Conservation (phyloP, 495 filamentous ascomycete genomes). For the Hypoxylon cercidicola region DNA sequence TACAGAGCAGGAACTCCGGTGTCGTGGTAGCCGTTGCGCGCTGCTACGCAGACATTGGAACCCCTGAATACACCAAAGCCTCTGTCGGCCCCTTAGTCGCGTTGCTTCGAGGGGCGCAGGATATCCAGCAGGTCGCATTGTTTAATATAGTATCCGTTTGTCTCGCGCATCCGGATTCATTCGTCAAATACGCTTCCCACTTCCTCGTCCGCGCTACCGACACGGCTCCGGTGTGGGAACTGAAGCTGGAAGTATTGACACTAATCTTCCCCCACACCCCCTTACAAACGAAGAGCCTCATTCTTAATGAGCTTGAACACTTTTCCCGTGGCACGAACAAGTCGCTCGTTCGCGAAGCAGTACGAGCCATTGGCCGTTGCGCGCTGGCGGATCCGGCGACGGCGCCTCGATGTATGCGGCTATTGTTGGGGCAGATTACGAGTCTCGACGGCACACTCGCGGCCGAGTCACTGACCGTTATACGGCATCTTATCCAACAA, state of each 20-base stretch:
- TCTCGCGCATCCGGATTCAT: slow-evolving; percentile 74
- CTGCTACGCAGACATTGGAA: slow-evolving; percentile 84
- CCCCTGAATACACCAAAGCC: slow-evolving; percentile 72
- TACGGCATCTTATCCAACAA: slow-evolving; percentile 94
- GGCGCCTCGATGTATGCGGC: slow-evolving; percentile 77
- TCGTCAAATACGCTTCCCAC: slow-evolving; percentile 84
- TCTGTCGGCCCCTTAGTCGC: slow-evolving; percentile 87
- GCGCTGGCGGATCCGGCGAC: slow-evolving; percentile 79
- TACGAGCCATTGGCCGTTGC: slow-evolving; percentile 91
- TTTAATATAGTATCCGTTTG: slow-evolving; percentile 94
- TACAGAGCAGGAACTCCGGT: slow-evolving; percentile 91
- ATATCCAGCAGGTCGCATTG: slow-evolving; percentile 87
- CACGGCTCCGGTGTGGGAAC: slow-evolving; percentile 81
- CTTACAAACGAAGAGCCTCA: slow-evolving; percentile 78
- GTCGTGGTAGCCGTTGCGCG: slow-evolving; percentile 89
- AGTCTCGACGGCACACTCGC: slow-evolving; percentile 86
- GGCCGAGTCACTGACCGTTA: slow-evolving; percentile 89
- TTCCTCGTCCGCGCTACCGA: slow-evolving; percentile 87
- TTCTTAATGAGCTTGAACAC: slow-evolving; percentile 91
- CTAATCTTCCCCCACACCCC: slow-evolving; percentile 87
- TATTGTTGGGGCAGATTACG: slow-evolving; percentile 85
- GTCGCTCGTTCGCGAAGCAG: slow-evolving; percentile 83
- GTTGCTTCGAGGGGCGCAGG: slow-evolving; percentile 81
- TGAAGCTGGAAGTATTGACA: slow-evolving; percentile 91
- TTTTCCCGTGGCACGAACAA: slow-evolving; percentile 83